Evolutionary conservation across 148 eudicot species (phyloP).

Genomic region (Fagopyrum homotropicum): DNA sequence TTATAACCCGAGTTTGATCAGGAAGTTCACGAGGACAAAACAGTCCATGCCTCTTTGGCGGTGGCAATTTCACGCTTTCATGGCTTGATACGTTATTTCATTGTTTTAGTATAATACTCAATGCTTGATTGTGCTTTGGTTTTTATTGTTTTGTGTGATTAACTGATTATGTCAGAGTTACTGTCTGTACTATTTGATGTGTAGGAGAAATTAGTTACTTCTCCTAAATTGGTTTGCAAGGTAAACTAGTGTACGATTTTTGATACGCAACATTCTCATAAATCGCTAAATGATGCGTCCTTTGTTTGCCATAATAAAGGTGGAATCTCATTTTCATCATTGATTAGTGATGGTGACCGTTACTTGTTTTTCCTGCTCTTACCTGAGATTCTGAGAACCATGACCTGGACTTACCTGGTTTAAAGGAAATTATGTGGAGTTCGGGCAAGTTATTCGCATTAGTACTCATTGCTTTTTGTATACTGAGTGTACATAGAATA

Average conservation of each 20-base stretch:
- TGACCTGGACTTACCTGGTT: slow-evolving; percentile 3
- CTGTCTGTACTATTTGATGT: background rate
- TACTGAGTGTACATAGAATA: background rate
- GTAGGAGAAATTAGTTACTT: background rate
- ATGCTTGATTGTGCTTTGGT: background rate
- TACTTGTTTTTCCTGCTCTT: background rate
- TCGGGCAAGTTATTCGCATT: background rate
- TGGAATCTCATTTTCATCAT: slow-evolving; percentile 5
- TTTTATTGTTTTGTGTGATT: background rate
- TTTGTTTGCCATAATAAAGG: background rate
- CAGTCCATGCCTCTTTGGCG: background rate
- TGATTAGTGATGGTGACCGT: slow-evolving; percentile 1
- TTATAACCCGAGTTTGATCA: background rate
- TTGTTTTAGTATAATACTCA: background rate
- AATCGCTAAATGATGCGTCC: background rate
- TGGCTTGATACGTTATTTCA: background rate
- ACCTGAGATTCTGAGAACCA: background rate
- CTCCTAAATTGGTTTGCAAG: background rate
- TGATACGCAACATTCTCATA: background rate
- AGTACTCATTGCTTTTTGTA: background rate
- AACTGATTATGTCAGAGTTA: background rate
- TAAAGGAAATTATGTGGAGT: slow-evolving; percentile 1
- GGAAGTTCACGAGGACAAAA: background rate
- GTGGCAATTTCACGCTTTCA: background rate
- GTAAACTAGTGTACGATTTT: background rate